Evolutionary conservation across 108 stramenopile genomes (phyloP), one percentile per base, ranked within the genome.

Genomic region (Fistulifera pelliculosa): DNA sequence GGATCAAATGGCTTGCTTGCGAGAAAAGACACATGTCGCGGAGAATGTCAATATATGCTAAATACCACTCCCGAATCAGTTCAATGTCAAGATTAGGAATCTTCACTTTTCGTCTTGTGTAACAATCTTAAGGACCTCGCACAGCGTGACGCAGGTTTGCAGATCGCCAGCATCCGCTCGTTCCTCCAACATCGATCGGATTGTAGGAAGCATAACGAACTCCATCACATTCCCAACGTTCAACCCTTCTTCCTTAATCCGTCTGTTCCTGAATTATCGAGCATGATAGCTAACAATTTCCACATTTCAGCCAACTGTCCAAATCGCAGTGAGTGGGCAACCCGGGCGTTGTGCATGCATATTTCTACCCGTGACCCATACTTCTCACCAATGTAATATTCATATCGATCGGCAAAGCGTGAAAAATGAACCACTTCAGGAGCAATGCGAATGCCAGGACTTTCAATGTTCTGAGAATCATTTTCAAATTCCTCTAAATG

Each of bases 121-220:
- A 35, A 91, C 68, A 22, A 91, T 76, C 60, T 85, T 76, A 53
- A 91, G 71, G 1, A 87, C 77, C 54, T 91, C 90, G 31, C 90
- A 91, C 39, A 91, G 41, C 14, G 77, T 76, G 23, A 87, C 85
- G 47, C 81, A 85, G 11, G 80, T 85, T 70, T 91, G 90, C 13
- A 91, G 81, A 68, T 91, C 90, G 27, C 90, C 90, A 49, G 80
- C 83, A 43, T 87, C 72, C 14, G 85, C 90, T 42, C 90, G 64
- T 55, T 86, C 83, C 52, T 76, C 25, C 12, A 91, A 61, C 38
- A 91, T 44, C 0, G 56, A 61, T 48, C 63, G 69, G 27, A 91
- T 57, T 8, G 85, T 85, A 3, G 83, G 81, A 25, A 76, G 43
- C 40, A 91, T 54, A n/a, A 69, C 60, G 65, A 75, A 77, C 11